Conservation (phyloP, 495 filamentous ascomycete species). For the Alectoria sarmentosa region DNA sequence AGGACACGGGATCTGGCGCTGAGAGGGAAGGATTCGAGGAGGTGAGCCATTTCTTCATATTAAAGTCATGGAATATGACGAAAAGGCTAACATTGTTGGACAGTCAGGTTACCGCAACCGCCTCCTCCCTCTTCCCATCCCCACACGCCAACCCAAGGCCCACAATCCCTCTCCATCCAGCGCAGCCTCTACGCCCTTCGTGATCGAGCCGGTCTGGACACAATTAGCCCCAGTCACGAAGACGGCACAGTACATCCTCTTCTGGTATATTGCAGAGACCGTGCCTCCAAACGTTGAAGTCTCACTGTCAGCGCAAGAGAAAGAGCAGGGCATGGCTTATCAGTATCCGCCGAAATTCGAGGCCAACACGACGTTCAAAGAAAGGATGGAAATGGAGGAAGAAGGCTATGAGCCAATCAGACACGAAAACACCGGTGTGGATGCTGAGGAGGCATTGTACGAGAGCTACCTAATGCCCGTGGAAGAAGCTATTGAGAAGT, state of each 20-base stretch:
- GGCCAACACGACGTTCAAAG: slow-evolving; percentile 28
- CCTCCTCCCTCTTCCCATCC: slow-evolving; percentile 37
- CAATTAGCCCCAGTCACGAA: slow-evolving; percentile 32
- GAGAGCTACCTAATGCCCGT: slow-evolving; percentile 35
- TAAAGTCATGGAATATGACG: too few species aligned
- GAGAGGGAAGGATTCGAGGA: slow-evolving; percentile 45
- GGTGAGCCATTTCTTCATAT: slow-evolving; percentile 20
- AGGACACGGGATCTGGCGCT: slow-evolving; percentile 33
- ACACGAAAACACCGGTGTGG: slow-evolving; percentile 39
- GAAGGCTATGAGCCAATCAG: slow-evolving; percentile 34
- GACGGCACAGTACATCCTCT: slow-evolving; percentile 38
- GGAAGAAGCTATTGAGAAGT: slow-evolving; percentile 35
- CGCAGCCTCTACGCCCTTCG: slow-evolving; percentile 21
- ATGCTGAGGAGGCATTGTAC: slow-evolving; percentile 40
- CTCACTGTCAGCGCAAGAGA: slow-evolving; percentile 11
- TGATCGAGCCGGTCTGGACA: slow-evolving; percentile 39
- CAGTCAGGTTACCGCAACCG: slow-evolving; percentile 44
- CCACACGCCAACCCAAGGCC: slow-evolving; percentile 35
- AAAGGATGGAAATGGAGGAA: slow-evolving; percentile 34
- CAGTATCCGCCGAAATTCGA: slow-evolving; percentile 29
- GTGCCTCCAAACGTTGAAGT: slow-evolving; percentile 36
- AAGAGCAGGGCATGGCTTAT: slow-evolving; percentile 19
- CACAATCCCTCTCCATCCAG: slow-evolving; percentile 20
- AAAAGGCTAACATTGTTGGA: too few species aligned
- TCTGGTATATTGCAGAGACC: slow-evolving; percentile 46